A percentile compares a stretch with the other conserved stretches of the same genome.
These are phyloP conservation scores for Aspergillus sclerotialis DNA, from an alignment of 2,329 filamentous ascomycete species.

Conservation along the genomic window DNA sequence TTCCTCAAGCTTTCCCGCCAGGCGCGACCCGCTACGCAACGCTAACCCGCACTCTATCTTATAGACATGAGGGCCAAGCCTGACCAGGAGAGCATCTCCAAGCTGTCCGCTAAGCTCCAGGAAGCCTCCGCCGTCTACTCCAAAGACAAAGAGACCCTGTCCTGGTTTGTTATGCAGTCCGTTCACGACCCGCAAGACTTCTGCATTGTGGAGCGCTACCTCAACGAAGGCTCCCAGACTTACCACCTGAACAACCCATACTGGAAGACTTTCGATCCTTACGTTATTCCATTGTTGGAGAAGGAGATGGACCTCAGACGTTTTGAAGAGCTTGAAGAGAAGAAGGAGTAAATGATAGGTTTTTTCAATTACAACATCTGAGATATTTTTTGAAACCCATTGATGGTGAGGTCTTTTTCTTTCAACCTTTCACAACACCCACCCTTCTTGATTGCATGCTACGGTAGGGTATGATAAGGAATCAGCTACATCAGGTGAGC, in stretches of 20 bases:
- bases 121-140: conserved; percentile 68
- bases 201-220: conserved; percentile 69
- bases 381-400: too few relatives aligned
- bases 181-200: conserved; percentile 61
- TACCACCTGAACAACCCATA: conserved; percentile 64
- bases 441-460: too few relatives aligned
- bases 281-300: conserved; percentile 62
- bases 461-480: too few relatives aligned
- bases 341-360: conserved; percentile 1
- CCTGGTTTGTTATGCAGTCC: conserved; percentile 74
- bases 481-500: too few relatives aligned
- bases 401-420: too few relatives aligned
- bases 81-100: conserved; percentile 55
- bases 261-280: conserved; percentile 70
- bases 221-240: conserved; percentile 53
- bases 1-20: neutral
- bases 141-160: conserved; percentile 62
- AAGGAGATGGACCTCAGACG: conserved; percentile 63
- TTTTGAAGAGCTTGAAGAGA: conserved; percentile 55
- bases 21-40: neutral
- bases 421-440: too few relatives aligned
- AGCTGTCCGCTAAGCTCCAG: conserved; percentile 64
- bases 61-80: conserved; percentile 58
- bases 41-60: neutral
- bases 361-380: too few relatives aligned